These are phyloP conservation scores for Didymella arachidicola DNA, from an alignment of 2,329 filamentous ascomycete species.

Conservation along the genomic window DNA sequence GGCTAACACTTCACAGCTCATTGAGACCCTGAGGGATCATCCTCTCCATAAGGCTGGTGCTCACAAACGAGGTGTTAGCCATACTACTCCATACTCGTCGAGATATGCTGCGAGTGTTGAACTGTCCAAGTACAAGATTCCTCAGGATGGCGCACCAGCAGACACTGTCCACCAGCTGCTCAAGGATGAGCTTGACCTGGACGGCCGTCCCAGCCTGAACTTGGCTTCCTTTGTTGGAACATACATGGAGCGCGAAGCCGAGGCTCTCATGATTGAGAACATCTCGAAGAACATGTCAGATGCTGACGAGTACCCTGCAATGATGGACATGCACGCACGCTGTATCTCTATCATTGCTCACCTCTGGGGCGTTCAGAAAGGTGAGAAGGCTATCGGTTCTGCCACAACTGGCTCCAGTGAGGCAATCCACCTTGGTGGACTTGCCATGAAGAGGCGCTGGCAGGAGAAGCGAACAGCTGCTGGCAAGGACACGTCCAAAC, in stretches of 20 bases:
- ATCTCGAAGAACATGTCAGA: conserved; percentile 76
- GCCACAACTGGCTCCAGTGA: conserved; percentile 76
- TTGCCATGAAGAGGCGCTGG: conserved; percentile 75
- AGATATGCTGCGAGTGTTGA: conserved; percentile 63
- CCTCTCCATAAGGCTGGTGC: conserved; percentile 51
- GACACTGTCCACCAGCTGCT: conserved; percentile 71
- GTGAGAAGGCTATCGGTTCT: conserved; percentile 70
- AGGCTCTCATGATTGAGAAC: conserved; percentile 71
- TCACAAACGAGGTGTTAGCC: conserved; percentile 53
- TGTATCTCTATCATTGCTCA: conserved; percentile 74
- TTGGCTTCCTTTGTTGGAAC: conserved; percentile 74
- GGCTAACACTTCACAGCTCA: conserved; percentile 46
- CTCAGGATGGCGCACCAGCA: conserved; percentile 64
- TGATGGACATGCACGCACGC: conserved; percentile 67
- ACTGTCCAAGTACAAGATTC: conserved; percentile 68
- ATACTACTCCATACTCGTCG: conserved; percentile 65
- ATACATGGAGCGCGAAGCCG: conserved; percentile 73
- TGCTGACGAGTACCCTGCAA: conserved; percentile 59
- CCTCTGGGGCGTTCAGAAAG: conserved; percentile 69
- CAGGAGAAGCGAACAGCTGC: conserved; percentile 67
- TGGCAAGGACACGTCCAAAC: conserved; percentile 69
- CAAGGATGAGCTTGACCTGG: conserved; percentile 53
- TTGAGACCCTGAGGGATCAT: conserved; percentile 60
- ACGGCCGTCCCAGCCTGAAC: conserved; percentile 69
- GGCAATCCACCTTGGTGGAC: conserved; percentile 72